These are phyloP conservation scores for Neurospora sp. DNA, from an alignment of 495 filamentous ascomycete genomes.

Conservation along the genomic window DNA sequence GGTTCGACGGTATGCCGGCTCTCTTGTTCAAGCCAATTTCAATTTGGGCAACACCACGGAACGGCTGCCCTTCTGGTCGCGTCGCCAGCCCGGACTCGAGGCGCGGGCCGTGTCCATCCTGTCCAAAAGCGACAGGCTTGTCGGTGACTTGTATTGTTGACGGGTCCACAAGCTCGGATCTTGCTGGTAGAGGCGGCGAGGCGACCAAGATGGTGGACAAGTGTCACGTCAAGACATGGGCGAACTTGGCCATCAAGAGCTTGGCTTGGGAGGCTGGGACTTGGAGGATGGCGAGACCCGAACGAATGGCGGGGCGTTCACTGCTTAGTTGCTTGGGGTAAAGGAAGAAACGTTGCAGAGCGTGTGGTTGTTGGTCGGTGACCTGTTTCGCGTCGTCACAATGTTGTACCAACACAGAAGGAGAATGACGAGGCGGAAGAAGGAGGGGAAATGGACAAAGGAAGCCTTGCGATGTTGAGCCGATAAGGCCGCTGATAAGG, in stretches of 20 bases:
- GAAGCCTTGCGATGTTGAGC: not conserved
- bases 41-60: not conserved
- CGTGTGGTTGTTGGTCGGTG: not conserved
- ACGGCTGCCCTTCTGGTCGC: not conserved
- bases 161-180: not conserved
- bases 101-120: not conserved
- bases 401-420: not conserved
- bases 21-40: not conserved
- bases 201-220: not conserved
- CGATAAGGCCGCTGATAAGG: not conserved
- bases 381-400: not conserved
- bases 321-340: not conserved
- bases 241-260: not conserved
- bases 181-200: not conserved
- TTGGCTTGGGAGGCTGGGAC: not conserved
- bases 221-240: not conserved
- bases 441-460: not conserved
- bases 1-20: not conserved
- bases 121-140: not conserved
- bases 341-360: not conserved
- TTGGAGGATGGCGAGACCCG: not conserved
- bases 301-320: not conserved
- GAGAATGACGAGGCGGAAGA: not conserved
- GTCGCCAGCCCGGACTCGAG: not conserved
- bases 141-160: not conserved